These are phyloP conservation scores for Dipodascopsis uninucleata DNA, from an alignment of 805 yeast genomes.

Conservation along the genomic window DNA sequence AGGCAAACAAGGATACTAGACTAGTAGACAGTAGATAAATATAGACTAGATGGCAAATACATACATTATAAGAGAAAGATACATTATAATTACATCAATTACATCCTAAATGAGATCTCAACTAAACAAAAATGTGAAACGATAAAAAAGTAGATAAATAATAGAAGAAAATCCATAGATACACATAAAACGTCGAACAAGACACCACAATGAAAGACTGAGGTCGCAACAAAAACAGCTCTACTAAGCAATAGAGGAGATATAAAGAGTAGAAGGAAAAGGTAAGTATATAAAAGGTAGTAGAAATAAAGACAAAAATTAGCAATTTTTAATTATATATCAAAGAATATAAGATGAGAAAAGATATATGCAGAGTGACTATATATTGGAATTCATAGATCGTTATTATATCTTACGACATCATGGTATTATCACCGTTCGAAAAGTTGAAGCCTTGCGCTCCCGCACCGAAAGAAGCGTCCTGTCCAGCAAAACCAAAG, in stretches of 20 bases:
- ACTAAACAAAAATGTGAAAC: too few species aligned
- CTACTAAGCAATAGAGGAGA: too few species aligned
- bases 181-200: slow-evolving; percentile 14
- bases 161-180: too few species aligned
- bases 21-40: neutral
- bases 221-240: slow-evolving; percentile 3
- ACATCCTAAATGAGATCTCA: too few species aligned
- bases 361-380: neutral
- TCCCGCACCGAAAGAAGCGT: slow-evolving; percentile 23
- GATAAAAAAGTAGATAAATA: too few species aligned
- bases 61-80: slow-evolving; percentile 10
- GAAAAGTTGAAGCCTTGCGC: slow-evolving; percentile 51
- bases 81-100: slow-evolving; percentile 9
- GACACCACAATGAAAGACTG: slow-evolving; percentile 3
- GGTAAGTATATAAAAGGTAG: neutral
- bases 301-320: neutral
- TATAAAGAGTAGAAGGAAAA: slow-evolving; percentile 1
- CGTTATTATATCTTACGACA: slow-evolving; percentile 2
- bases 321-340: neutral
- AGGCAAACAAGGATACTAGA: neutral
- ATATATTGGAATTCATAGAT: slow-evolving; percentile 3
- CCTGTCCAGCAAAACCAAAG: slow-evolving; percentile 78
- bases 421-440: slow-evolving; percentile 14
- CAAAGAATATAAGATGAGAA: slow-evolving; percentile 1
- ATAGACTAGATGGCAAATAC: slow-evolving; percentile 2